A percentile compares a stretch with the other conserved stretches of the same genome.
These are phyloP conservation scores for Suhomyces terraborum DNA, from an alignment of 1,139 yeast species.

Conservation along the genomic window DNA sequence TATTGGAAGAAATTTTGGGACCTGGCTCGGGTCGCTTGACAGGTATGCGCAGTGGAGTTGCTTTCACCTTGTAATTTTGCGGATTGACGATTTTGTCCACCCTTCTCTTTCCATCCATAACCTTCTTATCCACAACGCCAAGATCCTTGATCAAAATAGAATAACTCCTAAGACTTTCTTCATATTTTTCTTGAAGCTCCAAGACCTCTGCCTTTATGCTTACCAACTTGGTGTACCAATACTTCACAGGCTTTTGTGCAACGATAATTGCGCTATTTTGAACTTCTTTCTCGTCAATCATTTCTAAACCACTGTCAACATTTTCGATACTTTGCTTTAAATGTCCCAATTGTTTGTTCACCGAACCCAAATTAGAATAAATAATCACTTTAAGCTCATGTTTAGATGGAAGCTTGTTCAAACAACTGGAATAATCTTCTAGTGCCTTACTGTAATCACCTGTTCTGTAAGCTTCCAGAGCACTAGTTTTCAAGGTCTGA, in stretches of 20 bases:
- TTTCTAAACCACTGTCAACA: conserved; percentile 56
- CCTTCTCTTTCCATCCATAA: conserved; percentile 82
- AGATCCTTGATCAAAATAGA: conserved; percentile 56
- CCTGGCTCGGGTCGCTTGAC: conserved; percentile 23
- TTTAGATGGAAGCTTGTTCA: conserved; percentile 59
- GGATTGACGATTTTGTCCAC: conserved; percentile 69
- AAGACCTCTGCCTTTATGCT: conserved; percentile 78
- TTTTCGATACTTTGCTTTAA: conserved; percentile 60
- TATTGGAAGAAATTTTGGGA: conserved; percentile 7
- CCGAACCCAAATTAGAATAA: conserved; percentile 74
- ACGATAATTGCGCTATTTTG: conserved; percentile 25
- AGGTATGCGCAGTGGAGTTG: conserved; percentile 18
- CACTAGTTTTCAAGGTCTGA: conserved; percentile 59
- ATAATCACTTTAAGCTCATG: conserved; percentile 73
- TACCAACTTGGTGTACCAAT: conserved; percentile 73
- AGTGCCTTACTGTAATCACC: conserved; percentile 84
- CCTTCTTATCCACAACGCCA: conserved; percentile 64
- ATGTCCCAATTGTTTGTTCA: conserved; percentile 72
- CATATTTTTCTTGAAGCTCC: conserved; percentile 73
- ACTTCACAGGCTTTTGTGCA: conserved; percentile 60
- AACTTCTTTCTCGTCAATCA: conserved; percentile 50
- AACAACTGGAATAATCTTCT: conserved; percentile 59
- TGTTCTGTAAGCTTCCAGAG: conserved; percentile 61
- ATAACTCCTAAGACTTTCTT: conserved; percentile 64
- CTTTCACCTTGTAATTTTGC: conserved; percentile 18